Conservation (phyloP, 176 grass and related monocot genomes). For the Microstegium vimineum region DNA sequence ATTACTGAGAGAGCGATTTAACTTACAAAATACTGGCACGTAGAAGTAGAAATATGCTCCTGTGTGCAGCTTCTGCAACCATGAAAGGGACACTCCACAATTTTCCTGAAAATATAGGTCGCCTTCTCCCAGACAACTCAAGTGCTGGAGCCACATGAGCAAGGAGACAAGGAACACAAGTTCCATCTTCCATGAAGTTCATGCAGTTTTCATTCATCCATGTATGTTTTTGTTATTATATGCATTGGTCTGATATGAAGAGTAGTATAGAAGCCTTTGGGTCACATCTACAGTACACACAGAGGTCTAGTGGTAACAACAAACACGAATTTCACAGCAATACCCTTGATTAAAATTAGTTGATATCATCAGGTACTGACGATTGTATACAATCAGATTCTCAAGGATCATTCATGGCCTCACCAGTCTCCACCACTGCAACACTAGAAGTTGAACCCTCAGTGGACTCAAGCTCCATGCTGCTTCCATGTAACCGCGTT, state of each 20-base stretch:
- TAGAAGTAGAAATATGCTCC: neutral
- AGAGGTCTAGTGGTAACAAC: neutral
- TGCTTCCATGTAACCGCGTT: neutral
- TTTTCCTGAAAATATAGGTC: neutral
- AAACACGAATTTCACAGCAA: neutral
- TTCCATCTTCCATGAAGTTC: neutral
- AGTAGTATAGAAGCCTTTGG: neutral
- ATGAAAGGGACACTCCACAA: neutral
- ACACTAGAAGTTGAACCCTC: conserved; percentile 2
- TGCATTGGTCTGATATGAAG: neutral
- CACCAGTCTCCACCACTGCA: neutral
- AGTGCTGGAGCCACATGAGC: neutral
- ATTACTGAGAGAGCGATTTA: neutral
- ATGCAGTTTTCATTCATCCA: neutral
- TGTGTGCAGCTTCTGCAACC: neutral
- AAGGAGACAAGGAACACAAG: neutral
- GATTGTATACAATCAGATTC: neutral
- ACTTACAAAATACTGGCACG: neutral
- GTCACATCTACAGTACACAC: neutral
- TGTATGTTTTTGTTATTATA: conserved; percentile 2
- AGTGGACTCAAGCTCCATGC: neutral
- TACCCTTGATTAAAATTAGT: neutral
- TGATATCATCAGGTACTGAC: neutral
- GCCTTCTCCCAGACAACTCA: neutral
- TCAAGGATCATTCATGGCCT: conserved; percentile 6